Conservation (phyloP, 2,329 filamentous ascomycete species). For the Beauveria brongniartii region DNA sequence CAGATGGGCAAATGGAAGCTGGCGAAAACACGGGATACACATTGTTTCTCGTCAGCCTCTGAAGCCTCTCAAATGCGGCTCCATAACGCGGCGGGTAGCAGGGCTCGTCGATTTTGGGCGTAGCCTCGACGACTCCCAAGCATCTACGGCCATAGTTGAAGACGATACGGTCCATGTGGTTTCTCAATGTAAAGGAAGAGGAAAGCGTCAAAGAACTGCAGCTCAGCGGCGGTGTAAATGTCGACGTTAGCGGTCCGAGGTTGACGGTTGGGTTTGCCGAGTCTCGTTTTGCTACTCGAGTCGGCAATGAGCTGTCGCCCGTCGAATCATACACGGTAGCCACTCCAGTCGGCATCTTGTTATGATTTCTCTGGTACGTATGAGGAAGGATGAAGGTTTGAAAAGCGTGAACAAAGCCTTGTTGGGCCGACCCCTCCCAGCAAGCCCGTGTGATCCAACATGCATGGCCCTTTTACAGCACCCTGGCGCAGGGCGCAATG, state of each 20-base stretch:
- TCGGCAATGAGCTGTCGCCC: no score
- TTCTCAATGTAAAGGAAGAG: not conserved
- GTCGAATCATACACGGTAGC: no score
- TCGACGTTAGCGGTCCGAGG: not conserved
- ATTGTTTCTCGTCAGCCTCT: not conserved
- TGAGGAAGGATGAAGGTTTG: no score
- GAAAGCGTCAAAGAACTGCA: not conserved
- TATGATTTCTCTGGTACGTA: no score
- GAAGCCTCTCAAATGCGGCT: not conserved
- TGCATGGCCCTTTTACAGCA: no score
- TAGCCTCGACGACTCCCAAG: no score
- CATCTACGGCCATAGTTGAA: not conserved
- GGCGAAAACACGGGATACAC: not conserved
- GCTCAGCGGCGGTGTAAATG: not conserved
- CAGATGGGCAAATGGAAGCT: not conserved
- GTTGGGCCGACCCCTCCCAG: no score
- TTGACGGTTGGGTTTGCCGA: not conserved
- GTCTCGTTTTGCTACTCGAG: no score
- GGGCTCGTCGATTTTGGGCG: not conserved
- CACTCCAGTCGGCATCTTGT: no score
- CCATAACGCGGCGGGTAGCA: not conserved
- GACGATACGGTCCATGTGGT: not conserved
- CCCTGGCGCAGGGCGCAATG: no score
- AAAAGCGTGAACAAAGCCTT: no score
- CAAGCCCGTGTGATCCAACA: no score